Conservation (phyloP, 2,329 filamentous ascomycete genomes). For the Diplodia mutila region DNA sequence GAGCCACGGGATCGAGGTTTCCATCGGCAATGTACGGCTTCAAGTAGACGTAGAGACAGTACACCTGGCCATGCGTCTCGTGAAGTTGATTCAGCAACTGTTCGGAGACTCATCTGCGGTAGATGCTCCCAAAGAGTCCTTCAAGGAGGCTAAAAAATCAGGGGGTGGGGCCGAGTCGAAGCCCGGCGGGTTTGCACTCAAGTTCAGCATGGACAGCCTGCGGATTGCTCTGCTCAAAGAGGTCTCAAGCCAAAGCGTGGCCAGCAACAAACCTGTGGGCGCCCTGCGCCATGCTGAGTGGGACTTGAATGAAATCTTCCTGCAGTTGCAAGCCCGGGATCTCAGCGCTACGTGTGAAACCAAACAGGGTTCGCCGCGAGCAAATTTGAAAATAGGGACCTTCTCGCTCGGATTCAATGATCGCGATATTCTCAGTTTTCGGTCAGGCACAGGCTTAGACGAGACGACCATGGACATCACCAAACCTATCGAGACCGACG, state of each 20-base stretch:
- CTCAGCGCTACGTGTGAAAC: background rate
- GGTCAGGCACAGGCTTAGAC: conserved; percentile 51
- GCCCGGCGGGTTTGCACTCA: conserved; percentile 27
- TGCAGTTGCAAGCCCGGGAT: background rate
- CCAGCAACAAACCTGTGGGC: background rate
- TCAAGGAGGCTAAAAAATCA: conserved; percentile 14
- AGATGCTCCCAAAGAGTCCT: background rate
- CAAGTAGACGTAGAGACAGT: conserved; percentile 43
- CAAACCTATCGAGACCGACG: conserved; percentile 36
- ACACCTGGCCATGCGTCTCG: conserved; percentile 39
- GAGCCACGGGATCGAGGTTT: conserved; percentile 34
- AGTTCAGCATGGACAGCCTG: conserved; percentile 36
- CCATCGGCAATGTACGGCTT: conserved; percentile 40
- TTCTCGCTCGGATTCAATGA: conserved; percentile 54
- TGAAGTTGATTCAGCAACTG: conserved; percentile 27
- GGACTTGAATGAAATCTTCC: conserved; percentile 5
- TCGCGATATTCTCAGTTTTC: conserved; percentile 57
- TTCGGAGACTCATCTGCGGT: background rate
- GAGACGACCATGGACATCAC: conserved; percentile 45
- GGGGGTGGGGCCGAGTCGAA: conserved; percentile 8
- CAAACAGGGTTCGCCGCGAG: background rate
- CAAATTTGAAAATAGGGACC: conserved; percentile 32
- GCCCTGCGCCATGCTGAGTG: conserved; percentile 8
- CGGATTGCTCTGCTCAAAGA: conserved; percentile 31
- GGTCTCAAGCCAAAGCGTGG: background rate